A percentile compares a stretch with the other conserved stretches of the same genome.
Evolutionary conservation across 2,329 filamentous ascomycete species (phyloP).

Genomic region (Pezicula radicicola): DNA sequence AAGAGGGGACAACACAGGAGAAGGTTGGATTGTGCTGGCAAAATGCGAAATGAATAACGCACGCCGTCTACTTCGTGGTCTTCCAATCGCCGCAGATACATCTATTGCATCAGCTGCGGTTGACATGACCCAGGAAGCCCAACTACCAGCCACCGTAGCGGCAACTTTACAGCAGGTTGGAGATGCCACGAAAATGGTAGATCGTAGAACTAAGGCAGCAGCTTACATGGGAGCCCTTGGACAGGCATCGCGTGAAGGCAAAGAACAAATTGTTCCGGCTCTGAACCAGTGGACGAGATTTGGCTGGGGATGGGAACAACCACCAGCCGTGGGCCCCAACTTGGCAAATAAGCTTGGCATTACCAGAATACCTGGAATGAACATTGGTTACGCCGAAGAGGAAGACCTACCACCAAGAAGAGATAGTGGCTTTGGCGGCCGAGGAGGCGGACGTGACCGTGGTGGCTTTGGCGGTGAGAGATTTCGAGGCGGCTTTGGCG

Average conservation of each 20-base stretch:
- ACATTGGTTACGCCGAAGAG: conserved; percentile 8
- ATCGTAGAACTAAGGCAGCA: conserved; percentile 17
- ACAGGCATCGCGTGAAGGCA: neutral
- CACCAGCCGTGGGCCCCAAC: conserved; percentile 18
- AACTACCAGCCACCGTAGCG: conserved; percentile 24
- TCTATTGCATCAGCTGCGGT: conserved; percentile 20
- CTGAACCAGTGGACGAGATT: conserved; percentile 27
- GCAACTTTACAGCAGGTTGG: conserved; percentile 22
- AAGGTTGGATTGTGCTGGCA: conserved; percentile 43
- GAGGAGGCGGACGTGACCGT: conserved; percentile 4
- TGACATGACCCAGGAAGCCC: conserved; percentile 31
- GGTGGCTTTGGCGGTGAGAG: conserved; percentile 7
- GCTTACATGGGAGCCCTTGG: conserved; percentile 24
- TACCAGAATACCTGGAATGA: conserved; percentile 13
- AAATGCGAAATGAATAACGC: conserved; percentile 15
- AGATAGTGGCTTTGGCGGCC: neutral
- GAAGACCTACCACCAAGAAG: neutral
- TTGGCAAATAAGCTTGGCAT: conserved; percentile 22
- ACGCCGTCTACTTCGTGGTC: conserved; percentile 18
- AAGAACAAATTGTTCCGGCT: too few relatives aligned
- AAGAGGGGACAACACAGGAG: conserved; percentile 69
- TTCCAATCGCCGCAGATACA: conserved; percentile 25
- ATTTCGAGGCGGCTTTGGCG: conserved; percentile 4
- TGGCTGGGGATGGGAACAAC: conserved; percentile 29
- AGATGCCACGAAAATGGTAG: conserved; percentile 24